phyloP scores from a whole-genome alignment of 257 asterid species.

The Echium plantagineum region DNA sequence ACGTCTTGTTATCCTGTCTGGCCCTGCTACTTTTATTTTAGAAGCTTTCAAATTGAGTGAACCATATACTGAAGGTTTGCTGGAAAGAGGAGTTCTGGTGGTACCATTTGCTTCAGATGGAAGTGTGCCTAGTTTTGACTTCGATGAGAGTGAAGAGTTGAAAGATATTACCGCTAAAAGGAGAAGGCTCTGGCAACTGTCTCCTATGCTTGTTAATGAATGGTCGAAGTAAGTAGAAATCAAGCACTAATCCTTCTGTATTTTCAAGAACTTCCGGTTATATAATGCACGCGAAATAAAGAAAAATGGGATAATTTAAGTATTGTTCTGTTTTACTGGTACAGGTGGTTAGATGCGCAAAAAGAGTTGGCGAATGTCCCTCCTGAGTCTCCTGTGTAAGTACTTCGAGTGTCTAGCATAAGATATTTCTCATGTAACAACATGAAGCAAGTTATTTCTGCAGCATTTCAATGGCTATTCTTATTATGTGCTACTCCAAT shows the following conservation, averaged over 20 bases:
- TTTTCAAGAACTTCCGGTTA: background rate
- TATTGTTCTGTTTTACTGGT: conserved; percentile 9
- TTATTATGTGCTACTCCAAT: too few relatives aligned
- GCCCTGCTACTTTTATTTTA: conserved; percentile 61
- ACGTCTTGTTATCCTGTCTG: conserved; percentile 79
- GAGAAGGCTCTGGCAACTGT: conserved; percentile 81
- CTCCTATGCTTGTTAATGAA: conserved; percentile 50
- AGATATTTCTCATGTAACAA: background rate
- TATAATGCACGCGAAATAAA: background rate
- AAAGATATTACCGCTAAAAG: conserved; percentile 42
- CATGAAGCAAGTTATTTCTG: background rate
- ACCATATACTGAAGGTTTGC: conserved; percentile 58
- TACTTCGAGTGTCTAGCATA: conserved; percentile 10
- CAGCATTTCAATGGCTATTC: background rate
- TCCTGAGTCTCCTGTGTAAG: conserved; percentile 92
- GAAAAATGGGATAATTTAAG: conserved; percentile 1
- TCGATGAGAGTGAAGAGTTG: conserved; percentile 47
- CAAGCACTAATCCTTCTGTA: background rate
- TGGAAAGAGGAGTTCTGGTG: conserved; percentile 78
- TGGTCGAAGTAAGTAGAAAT: conserved; percentile 66
- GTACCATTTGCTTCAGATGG: conserved; percentile 80
- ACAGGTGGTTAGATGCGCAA: conserved; percentile 92
- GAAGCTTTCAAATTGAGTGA: conserved; percentile 61
- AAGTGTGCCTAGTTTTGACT: conserved; percentile 40
- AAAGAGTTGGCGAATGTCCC: conserved; percentile 72